phyloP scores from a whole-genome alignment of 306 rosid genomes.

The Senna siamea region DNA sequence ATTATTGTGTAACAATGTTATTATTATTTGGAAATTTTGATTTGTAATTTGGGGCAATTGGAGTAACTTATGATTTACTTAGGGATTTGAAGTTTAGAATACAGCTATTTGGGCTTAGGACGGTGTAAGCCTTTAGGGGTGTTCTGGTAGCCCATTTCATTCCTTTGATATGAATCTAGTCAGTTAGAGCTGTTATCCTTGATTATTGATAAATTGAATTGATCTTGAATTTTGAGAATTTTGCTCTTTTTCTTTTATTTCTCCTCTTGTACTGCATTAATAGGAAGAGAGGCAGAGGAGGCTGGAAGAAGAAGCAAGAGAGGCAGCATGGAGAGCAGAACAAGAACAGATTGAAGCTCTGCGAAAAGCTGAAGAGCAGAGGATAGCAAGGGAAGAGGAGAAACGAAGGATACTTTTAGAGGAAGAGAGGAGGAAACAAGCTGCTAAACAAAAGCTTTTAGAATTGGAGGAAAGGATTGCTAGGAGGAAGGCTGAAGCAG shows the following conservation, averaged over 20 bases:
- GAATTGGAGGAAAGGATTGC: conserved; percentile 95
- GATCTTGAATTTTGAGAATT: not conserved
- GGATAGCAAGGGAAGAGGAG: conserved; percentile 83
- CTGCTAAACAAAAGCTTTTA: conserved; percentile 89
- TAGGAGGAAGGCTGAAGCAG: conserved; percentile 70
- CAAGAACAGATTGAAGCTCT: conserved; percentile 75
- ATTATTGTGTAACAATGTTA: not conserved
- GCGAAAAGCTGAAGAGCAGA: conserved; percentile 84
- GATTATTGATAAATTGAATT: not conserved
- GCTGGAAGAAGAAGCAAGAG: conserved; percentile 91
- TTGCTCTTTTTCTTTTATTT: not conserved
- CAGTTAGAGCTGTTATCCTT: not conserved
- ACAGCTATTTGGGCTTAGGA: not conserved
- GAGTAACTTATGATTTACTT: not conserved
- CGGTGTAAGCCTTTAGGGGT: no score
- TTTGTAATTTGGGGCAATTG: not conserved
- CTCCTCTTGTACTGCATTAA: not conserved
- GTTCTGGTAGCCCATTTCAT: not conserved
- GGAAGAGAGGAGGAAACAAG: conserved; percentile 94
- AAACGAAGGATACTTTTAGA: conserved; percentile 69
- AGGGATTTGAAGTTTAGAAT: conserved; percentile 7
- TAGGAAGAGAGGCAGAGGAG: conserved; percentile 81
- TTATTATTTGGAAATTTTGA: not conserved
- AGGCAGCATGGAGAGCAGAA: conserved; percentile 93
- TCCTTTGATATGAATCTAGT: not conserved